Evolutionary conservation across 768 basidiomycete species (phyloP), one percentile per base, ranked within the genome.

Genomic region (Naematelia aurantialba): DNA sequence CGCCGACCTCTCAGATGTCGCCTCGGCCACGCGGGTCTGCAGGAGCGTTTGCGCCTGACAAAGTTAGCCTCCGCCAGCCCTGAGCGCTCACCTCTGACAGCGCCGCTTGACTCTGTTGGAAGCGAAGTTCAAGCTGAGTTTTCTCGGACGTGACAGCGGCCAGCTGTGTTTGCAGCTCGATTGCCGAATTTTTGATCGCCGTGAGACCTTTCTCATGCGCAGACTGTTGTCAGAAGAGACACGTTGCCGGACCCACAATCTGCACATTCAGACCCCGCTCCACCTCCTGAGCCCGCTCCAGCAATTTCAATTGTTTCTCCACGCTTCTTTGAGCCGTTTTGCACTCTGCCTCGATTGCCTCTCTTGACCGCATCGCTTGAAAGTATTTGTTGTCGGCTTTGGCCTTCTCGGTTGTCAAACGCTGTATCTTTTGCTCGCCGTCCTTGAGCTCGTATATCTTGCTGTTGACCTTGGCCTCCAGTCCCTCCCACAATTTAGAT

Each of bases 311-410:
- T 64, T 87, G 84, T 55, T 84, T 84, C 65, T 86, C 85, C 14
- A 82, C 74, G 27, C 79, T 81, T 50, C 85, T 82, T 17, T 79
- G 70, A 30, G 85, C 76, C 29, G 80, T 83, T 76, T 89, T 89
- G 47, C 85, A 82, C 72, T 91, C 89, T 1, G 80, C 80, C 29
- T 91, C 89, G 2, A 86, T 78, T 17, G 89, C 85, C 59, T 96
- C 91, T 77, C 88, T 91, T 58, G 87, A 86, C 27, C 91, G 85
- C 86, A 94, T 89, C 1, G 87, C 86, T 17, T 89, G 83, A 71
- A 86, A 98, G 73, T 85, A 98, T 76, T 93, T 97, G 80, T 92
- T 94, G 60, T 97, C 93, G 14, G 89, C 85, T 79, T 94, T 97
- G 8, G 91, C 89, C 87, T 89, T 90, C 91, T 94, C 92, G 22